Base-by-base conservation (phyloP, 305 asterid species). In the Stenogyne calaminthoides region DNA sequence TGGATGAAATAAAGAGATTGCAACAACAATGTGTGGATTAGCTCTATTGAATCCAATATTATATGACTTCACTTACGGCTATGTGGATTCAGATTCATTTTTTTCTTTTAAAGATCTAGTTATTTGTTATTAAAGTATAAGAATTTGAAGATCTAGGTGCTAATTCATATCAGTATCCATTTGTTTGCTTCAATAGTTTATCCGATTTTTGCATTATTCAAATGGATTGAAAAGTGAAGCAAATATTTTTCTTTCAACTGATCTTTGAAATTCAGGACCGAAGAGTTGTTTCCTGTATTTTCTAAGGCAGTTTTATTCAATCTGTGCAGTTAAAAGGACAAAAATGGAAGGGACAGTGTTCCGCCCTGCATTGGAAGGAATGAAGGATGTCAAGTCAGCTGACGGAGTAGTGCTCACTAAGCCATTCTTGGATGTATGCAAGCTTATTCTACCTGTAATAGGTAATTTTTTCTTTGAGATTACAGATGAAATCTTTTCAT, bases 361-460 rank as follows among this genome's bases (percentile, higher is more conserved):
- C 49, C 25, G 88, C 58, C 97, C 99, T 66, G 97, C 96, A 19
- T 69, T 95, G 81, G 98, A 90, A 73, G 96, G 95, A 81, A 90
- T 92, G 95, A 84, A 92, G 80, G 92, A 88, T 74, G 92, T 94
- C 68, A 92, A 86, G 77, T 83, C 98, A 7, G 96, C 80, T 81
- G 88, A 87, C 51, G 98, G 98, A 81, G 88, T 81, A 46, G 84
- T 92, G 82, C 97, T 95, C 61, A 85, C 96, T 19, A 92, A 85
- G 83, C 95, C 91, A 42, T 92, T 95, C 89, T 81, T 95, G 88
- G 98, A 95, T 52, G 95, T 84, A 60, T 95, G 99, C 98, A 95
- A 85, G 82, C 85, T 70, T 76, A 84, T 95, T 65, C 72, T 95
- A 70, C 99, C 99, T 47, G 88, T 95, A 25, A 85, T 92, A 80